Conservation (phyloP, 1,284 basidiomycete species). For the Fomitopsis schrenkii region DNA sequence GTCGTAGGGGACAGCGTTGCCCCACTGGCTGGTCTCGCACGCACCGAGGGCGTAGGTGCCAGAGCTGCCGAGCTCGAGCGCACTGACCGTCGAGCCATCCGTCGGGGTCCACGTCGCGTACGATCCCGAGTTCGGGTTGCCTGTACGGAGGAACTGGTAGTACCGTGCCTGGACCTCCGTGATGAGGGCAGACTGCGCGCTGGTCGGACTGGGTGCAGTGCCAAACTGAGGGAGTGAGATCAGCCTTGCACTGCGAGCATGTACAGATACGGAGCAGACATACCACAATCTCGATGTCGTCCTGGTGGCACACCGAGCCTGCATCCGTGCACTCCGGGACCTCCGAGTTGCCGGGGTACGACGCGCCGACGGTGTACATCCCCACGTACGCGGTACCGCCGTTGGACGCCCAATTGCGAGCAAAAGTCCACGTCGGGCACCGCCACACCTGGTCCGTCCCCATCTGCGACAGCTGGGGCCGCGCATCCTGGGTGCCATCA, state of each 20-base stretch:
- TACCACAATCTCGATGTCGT: conserved; percentile 73
- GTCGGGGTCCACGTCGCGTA: conserved; percentile 48
- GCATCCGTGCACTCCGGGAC: conserved; percentile 49
- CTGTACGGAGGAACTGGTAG: conserved; percentile 57
- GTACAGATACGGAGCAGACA: conserved; percentile 23
- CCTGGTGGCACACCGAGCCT: conserved; percentile 66
- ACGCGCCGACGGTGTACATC: conserved; percentile 61
- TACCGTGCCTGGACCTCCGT: conserved; percentile 67
- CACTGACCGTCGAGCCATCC: conserved; percentile 43
- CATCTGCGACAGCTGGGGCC: conserved; percentile 52
- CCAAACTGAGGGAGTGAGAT: conserved; percentile 48
- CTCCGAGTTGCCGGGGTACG: conserved; percentile 60
- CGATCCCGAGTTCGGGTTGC: conserved; percentile 51
- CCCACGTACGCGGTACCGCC: conserved; percentile 71
- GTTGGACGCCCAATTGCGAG: conserved; percentile 54
- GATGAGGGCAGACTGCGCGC: conserved; percentile 52
- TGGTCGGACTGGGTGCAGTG: conserved; percentile 52
- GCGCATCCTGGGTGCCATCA: conserved; percentile 36
- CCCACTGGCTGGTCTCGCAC: conserved; percentile 66
- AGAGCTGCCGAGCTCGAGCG: conserved; percentile 53
- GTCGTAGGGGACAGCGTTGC: conserved; percentile 55
- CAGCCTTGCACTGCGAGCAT: neutral
- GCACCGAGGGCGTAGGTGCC: conserved; percentile 49
- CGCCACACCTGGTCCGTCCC: conserved; percentile 71
- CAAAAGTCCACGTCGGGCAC: conserved; percentile 70